Evolutionary conservation across 1,139 yeast species (phyloP).

Genomic region (Entelexis paramagnoliae): DNA sequence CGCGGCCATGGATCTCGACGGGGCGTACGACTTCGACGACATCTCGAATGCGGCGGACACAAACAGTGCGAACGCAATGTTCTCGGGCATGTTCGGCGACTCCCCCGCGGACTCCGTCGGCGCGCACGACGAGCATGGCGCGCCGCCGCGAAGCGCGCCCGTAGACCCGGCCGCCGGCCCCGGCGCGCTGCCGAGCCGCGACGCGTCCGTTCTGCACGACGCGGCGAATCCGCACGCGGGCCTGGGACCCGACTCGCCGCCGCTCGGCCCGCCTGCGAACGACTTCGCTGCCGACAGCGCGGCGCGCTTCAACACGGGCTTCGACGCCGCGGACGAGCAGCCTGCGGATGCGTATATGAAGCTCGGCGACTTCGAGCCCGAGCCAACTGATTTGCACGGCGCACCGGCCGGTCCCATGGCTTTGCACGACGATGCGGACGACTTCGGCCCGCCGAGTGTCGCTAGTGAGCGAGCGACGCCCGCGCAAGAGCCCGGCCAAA

Average conservation of each 20-base stretch:
- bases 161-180: not conserved
- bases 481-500: not conserved
- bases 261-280: no score
- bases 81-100: constrained; percentile 5
- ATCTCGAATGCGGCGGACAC: not conserved
- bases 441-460: no score
- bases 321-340: not conserved
- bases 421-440: no score
- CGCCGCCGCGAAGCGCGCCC: not conserved
- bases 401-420: not conserved
- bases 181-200: not conserved
- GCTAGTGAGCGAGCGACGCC: no score
- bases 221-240: not conserved
- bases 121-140: not conserved
- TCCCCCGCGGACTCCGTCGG: not conserved
- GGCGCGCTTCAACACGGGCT: not conserved
- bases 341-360: not conserved
- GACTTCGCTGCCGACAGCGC: not conserved
- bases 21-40: constrained; percentile 13
- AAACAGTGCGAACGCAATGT: constrained; percentile 1
- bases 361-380: not conserved
- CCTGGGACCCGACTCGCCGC: not conserved
- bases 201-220: not conserved
- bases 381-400: not conserved
- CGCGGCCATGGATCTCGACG: constrained; percentile 17